Evolutionary conservation across 1,139 yeast genomes (phyloP).

Genomic region (Geotrichum restrictum): DNA sequence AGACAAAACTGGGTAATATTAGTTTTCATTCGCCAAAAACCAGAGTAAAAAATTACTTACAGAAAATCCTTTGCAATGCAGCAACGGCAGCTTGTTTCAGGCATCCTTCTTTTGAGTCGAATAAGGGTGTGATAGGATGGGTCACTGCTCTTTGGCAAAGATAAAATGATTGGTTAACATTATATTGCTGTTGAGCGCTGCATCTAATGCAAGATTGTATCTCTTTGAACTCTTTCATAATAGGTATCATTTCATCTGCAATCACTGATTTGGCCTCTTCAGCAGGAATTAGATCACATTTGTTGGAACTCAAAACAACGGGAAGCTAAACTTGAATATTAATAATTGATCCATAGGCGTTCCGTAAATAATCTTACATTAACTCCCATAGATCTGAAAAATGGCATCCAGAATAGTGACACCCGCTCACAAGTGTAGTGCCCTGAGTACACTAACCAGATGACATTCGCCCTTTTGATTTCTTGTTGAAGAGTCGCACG

Average conservation of each 20-base stretch:
- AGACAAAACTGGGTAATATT: slow-evolving; percentile 46
- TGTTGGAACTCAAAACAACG: slow-evolving; percentile 84
- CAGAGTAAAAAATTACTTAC: slow-evolving; percentile 19
- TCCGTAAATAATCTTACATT: slow-evolving; percentile 40
- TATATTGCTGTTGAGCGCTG: slow-evolving; percentile 73
- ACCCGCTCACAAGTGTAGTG: slow-evolving; percentile 92
- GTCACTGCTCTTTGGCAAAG: slow-evolving; percentile 88
- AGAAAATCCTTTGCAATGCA: slow-evolving; percentile 78
- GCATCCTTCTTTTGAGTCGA: slow-evolving; percentile 83
- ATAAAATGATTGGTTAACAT: slow-evolving; percentile 85
- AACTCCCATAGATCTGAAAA: slow-evolving; percentile 86
- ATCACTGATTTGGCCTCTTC: slow-evolving; percentile 38
- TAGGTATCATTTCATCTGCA: slow-evolving; percentile 77
- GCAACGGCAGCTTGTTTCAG: slow-evolving; percentile 71
- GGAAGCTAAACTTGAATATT: slow-evolving; percentile 44
- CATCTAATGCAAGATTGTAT: slow-evolving; percentile 87
- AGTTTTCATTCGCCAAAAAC: not conserved
- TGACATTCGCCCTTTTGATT: slow-evolving; percentile 79
- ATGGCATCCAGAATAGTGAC: slow-evolving; percentile 89
- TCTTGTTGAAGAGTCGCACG: slow-evolving; percentile 60
- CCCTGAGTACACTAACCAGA: slow-evolving; percentile 88
- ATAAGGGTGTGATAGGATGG: slow-evolving; percentile 89
- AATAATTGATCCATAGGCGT: not conserved
- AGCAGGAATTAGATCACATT: slow-evolving; percentile 49
- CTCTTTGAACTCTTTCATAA: slow-evolving; percentile 86